Evolutionary conservation across 2,329 filamentous ascomycete species (phyloP).

Genomic region (Colletotrichum navitas): DNA sequence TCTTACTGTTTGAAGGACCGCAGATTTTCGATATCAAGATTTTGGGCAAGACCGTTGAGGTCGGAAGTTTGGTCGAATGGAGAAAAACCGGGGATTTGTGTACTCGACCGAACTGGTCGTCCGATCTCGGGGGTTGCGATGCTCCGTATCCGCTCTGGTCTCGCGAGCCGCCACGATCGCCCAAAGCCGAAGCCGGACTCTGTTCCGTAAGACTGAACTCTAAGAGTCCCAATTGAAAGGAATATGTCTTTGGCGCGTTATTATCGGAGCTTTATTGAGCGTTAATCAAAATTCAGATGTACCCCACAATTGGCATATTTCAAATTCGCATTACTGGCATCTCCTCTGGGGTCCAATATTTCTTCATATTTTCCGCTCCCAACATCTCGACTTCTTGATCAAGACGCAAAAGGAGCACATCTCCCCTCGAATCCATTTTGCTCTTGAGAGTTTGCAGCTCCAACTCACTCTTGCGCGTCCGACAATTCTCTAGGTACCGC

Average conservation of each 20-base stretch:
- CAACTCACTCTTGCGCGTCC: slow-evolving; percentile 70
- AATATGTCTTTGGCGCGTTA: neutral
- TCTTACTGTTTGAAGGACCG: neutral
- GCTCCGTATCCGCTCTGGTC: slow-evolving; percentile 7
- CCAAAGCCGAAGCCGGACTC: neutral
- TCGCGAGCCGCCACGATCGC: neutral
- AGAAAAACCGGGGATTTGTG: neutral
- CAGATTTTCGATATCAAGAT: no score
- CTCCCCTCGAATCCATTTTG: slow-evolving; percentile 82
- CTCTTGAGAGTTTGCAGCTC: slow-evolving; percentile 71
- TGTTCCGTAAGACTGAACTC: neutral
- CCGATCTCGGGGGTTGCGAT: slow-evolving; percentile 18
- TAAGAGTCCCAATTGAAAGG: neutral
- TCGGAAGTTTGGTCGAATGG: neutral
- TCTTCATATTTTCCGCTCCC: slow-evolving; percentile 87
- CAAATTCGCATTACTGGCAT: slow-evolving; percentile 78
- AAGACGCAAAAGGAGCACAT: slow-evolving; percentile 83
- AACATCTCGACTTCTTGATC: slow-evolving; percentile 85
- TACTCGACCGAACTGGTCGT: neutral
- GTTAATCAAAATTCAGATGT: neutral
- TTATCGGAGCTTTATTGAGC: neutral
- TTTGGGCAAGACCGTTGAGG: neutral
- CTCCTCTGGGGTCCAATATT: slow-evolving; percentile 83
- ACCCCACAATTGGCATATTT: slow-evolving; percentile 30
- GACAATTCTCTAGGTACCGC: slow-evolving; percentile 74